A percentile compares a stretch with the other conserved stretches of the same genome.
Conservation (phyloP, 2,329 filamentous ascomycete species). For the Microsporum ferrugineum region DNA sequence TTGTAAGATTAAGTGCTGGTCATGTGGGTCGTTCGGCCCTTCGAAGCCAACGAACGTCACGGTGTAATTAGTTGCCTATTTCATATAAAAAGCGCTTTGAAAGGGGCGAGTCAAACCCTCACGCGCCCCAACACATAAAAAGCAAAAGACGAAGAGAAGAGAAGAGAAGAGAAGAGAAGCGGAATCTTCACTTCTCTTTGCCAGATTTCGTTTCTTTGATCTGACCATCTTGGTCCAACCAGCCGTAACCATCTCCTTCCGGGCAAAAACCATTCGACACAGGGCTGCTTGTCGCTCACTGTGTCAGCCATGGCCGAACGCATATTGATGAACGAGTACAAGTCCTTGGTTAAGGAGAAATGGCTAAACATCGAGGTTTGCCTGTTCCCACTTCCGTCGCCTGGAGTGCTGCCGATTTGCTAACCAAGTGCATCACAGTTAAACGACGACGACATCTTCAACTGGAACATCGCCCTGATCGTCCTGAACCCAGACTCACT, state of each 20-base stretch:
- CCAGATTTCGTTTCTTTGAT: not conserved
- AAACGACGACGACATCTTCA: slow-evolving; percentile 69
- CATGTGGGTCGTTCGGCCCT: not conserved
- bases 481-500: slow-evolving; percentile 84
- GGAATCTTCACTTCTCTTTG: not conserved
- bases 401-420: slow-evolving; percentile 4
- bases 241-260: not conserved
- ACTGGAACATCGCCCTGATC: slow-evolving; percentile 80
- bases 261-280: not conserved
- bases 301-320: slow-evolving; percentile 51
- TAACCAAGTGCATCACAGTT: slow-evolving; percentile 41
- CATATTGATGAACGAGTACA: slow-evolving; percentile 81
- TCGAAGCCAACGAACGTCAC: not conserved
- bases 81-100: not conserved
- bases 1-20: not conserved
- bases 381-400: not conserved
- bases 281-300: not conserved
- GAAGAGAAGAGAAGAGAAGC: not conserved
- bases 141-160: not conserved
- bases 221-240: not conserved
- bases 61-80: not conserved
- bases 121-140: not conserved
- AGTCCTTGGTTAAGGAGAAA: slow-evolving; percentile 70
- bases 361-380: slow-evolving; percentile 83
- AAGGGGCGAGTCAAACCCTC: not conserved